A percentile compares a stretch with the other conserved stretches of the same genome.
These are phyloP conservation scores for Ceratocystis destructans DNA, from an alignment of 2,329 filamentous ascomycete genomes.

Conservation along the genomic window DNA sequence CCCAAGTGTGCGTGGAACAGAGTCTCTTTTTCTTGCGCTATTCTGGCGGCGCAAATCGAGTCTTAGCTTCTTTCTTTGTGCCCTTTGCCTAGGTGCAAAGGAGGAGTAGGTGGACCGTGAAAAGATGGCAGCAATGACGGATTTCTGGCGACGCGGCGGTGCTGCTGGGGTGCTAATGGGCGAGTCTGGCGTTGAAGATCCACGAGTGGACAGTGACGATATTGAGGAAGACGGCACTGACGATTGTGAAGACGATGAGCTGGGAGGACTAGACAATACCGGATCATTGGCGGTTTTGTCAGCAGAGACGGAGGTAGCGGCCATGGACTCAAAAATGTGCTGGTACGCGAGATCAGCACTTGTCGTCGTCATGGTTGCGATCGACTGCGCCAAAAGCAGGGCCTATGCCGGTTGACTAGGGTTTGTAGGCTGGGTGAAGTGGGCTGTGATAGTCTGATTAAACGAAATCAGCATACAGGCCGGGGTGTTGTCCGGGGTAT, in stretches of 20 bases:
- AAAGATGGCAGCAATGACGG: constrained; percentile 15
- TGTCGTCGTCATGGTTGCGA: constrained; percentile 12
- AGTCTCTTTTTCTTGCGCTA: not conserved
- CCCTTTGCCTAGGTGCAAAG: constrained; percentile 11
- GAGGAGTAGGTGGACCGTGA: constrained; percentile 9
- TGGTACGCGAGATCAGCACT: constrained; percentile 17
- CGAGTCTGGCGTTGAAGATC: constrained; percentile 10
- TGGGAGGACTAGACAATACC: not conserved
- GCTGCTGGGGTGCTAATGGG: constrained; percentile 7
- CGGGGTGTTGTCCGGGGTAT: not conserved
- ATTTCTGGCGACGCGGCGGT: constrained; percentile 11
- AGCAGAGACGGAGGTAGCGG: not conserved
- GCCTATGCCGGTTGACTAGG: not conserved
- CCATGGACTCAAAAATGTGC: constrained; percentile 13
- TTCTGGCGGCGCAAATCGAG: not conserved
- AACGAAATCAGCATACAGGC: constrained; percentile 1
- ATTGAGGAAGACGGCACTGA: constrained; percentile 1
- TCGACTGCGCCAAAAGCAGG: constrained; percentile 2
- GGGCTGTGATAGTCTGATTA: not conserved
- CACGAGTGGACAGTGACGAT: constrained; percentile 5
- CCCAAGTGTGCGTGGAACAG: not conserved
- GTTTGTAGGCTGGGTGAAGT: not conserved
- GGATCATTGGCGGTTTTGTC: not conserved
- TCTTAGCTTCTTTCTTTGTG: constrained; percentile 7
- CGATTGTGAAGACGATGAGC: constrained; percentile 9